Base-by-base conservation (phyloP, 1,284 basidiomycete species). In the Pulchroboletus neoregius region DNA sequence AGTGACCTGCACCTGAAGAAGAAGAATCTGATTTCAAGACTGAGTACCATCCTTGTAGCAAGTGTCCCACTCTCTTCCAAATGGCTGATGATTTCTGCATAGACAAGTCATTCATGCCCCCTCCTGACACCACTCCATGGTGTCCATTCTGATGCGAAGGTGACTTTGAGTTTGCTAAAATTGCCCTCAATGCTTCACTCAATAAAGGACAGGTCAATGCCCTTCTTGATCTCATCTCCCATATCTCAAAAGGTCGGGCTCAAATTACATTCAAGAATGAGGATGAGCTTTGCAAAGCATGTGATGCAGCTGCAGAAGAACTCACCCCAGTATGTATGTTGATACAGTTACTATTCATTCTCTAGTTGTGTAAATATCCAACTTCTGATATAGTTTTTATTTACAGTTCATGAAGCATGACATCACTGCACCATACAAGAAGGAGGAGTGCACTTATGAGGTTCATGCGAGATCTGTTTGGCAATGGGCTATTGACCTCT, bases 401-500 rank as follows among this genome's bases (percentile, higher is more conserved):
- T 12, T 20, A 20, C 26, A 49, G 48, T 49, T 49, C 18, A 9
- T 28, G 3, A 34, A 43, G 9, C 34, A 50, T 16, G 8, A 16
- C 1, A 12, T 54, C n/a, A 18, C 38, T 8, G 41, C 8, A 2
- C 15, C 5, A 2, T 52, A 55, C 31, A 48, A 46, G 18, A 32
- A 30, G 16, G 27, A 46, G 23, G 2, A 9, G 7, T 6, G 15
- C 6, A 18, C 26, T 5, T 55, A 20, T 2, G 15, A 46, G 6
- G 38, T 55, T 8, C 41, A 55, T 26, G 8, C n/a, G 5, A 10
- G 34, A 6, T 49, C 54, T 10, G 15, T 68, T 0, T 67, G 61
- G 62, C 48, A 65, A 2, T 68, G 63, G 63, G 50, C 31, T 0
- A 27, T 55, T 1, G 52, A 59, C 22, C 48, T 63, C 1, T 13